phyloP scores from a whole-genome alignment of 768 basidiomycete genomes.

The Leccinellum rugosiceps region DNA sequence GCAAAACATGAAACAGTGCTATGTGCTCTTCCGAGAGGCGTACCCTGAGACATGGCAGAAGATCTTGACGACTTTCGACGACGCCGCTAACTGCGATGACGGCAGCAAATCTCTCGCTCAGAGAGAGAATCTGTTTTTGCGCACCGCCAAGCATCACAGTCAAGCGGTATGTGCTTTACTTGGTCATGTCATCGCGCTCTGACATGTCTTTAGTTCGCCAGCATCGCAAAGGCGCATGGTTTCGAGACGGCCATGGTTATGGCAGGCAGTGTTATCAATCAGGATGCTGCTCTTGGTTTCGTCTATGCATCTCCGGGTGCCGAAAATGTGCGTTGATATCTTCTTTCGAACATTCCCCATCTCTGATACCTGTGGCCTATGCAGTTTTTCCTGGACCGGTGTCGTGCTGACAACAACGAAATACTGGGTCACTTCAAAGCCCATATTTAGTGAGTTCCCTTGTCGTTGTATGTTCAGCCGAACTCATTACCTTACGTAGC shows the following conservation, averaged over 20 bases:
- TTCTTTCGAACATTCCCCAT: background rate
- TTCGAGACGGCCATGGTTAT: background rate
- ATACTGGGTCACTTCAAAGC: background rate
- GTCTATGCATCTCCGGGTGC: background rate
- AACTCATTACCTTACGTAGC: background rate
- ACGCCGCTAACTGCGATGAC: background rate
- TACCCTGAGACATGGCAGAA: background rate
- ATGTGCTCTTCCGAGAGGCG: background rate
- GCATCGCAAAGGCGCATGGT: background rate
- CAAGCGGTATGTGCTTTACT: background rate
- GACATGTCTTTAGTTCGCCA: background rate
- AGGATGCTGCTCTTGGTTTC: background rate
- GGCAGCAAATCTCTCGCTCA: background rate
- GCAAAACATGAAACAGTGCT: background rate
- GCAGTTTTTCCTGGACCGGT: background rate
- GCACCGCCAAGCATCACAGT: background rate
- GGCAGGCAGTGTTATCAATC: background rate
- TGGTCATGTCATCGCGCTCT: background rate
- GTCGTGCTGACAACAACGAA: background rate
- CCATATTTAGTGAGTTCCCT: background rate
- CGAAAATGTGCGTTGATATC: background rate
- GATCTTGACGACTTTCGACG: background rate
- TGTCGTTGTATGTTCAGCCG: background rate
- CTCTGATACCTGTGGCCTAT: background rate
- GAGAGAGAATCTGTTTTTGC: background rate